Percentiles rank a stretch among this genome's conserved stretches.
These are phyloP conservation scores for Geoglossum cookeanum DNA, from an alignment of 2,329 filamentous ascomycete genomes.

Conservation along the genomic window DNA sequence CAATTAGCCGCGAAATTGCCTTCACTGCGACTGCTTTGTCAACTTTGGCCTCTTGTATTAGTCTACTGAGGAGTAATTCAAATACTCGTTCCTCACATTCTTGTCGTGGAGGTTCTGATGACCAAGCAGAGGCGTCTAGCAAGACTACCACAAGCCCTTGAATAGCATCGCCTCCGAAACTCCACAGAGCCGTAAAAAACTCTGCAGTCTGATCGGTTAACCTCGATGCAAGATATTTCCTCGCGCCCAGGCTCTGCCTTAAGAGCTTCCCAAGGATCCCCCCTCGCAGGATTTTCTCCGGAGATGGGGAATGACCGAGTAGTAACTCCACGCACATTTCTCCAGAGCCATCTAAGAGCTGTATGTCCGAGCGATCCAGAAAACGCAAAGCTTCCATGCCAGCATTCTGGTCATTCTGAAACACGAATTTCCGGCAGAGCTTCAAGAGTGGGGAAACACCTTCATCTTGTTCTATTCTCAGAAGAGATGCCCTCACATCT, in stretches of 20 bases:
- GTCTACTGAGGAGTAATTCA: constrained; percentile 61
- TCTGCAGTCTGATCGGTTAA: not conserved
- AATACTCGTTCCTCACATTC: constrained; percentile 39
- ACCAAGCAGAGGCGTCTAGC: constrained; percentile 24
- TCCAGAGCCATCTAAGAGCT: constrained; percentile 21
- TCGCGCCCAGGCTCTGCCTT: constrained; percentile 1
- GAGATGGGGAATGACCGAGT: constrained; percentile 20
- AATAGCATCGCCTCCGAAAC: constrained; percentile 12
- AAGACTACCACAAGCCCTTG: constrained; percentile 23
- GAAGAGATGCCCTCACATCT: constrained; percentile 22
- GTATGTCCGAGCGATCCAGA: constrained; percentile 11
- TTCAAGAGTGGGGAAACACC: constrained; percentile 17
- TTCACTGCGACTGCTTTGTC: constrained; percentile 40
- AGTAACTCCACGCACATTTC: constrained; percentile 23
- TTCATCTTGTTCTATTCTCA: constrained; percentile 21
- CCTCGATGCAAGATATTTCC: constrained; percentile 1
- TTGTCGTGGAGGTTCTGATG: constrained; percentile 13
- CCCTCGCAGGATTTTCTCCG: not conserved
- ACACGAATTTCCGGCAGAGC: constrained; percentile 19
- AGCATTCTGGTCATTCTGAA: constrained; percentile 19
- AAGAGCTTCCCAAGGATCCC: constrained; percentile 3
- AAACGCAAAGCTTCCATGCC: constrained; percentile 20
- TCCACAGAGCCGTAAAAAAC: constrained; percentile 2
- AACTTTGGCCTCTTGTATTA: constrained; percentile 82
- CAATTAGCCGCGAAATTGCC: constrained; percentile 38